Evolutionary conservation across 208 protist species (phyloP).

Genomic region (Leishmania braziliensis): DNA sequence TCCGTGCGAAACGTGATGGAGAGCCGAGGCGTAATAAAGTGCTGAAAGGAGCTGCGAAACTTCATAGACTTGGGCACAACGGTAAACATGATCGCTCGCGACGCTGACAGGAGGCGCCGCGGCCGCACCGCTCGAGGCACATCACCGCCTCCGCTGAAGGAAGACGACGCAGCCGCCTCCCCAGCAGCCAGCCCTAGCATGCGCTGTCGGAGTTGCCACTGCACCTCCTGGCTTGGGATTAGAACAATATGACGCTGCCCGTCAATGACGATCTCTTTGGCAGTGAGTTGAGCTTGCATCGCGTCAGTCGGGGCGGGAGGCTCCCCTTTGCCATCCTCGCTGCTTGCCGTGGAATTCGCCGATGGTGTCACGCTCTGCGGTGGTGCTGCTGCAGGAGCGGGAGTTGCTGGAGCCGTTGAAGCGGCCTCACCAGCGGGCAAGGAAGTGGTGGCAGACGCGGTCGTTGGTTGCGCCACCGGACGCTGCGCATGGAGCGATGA

Average conservation of each 20-base stretch:
- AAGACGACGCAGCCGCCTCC: constrained; percentile 1
- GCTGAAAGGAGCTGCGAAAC: constrained; percentile 63
- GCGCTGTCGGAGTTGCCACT: constrained; percentile 41
- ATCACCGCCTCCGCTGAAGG: too few relatives aligned
- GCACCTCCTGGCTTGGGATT: constrained; percentile 49
- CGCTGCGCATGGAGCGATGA: not conserved
- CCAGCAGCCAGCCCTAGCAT: constrained; percentile 19
- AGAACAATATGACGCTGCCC: constrained; percentile 62
- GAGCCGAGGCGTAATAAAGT: constrained; percentile 46
- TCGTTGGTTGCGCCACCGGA: not conserved
- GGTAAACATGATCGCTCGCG: constrained; percentile 38
- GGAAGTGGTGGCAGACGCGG: not conserved
- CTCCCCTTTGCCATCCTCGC: not conserved
- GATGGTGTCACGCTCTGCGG: not conserved
- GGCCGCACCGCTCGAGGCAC: not conserved
- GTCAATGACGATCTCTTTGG: constrained; percentile 59
- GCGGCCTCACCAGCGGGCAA: not conserved
- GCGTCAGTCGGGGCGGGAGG: not conserved
- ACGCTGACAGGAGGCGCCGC: constrained; percentile 4
- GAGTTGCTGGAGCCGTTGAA: not conserved
- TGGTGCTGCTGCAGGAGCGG: not conserved
- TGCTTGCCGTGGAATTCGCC: not conserved
- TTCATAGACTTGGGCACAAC: constrained; percentile 47
- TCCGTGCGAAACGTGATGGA: constrained; percentile 45
- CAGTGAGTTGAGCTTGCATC: constrained; percentile 38